Percentiles rank a stretch among this genome's conserved stretches.
Conservation (phyloP, 176 grass and related monocot genomes). For the Paspalum vaginatum region DNA sequence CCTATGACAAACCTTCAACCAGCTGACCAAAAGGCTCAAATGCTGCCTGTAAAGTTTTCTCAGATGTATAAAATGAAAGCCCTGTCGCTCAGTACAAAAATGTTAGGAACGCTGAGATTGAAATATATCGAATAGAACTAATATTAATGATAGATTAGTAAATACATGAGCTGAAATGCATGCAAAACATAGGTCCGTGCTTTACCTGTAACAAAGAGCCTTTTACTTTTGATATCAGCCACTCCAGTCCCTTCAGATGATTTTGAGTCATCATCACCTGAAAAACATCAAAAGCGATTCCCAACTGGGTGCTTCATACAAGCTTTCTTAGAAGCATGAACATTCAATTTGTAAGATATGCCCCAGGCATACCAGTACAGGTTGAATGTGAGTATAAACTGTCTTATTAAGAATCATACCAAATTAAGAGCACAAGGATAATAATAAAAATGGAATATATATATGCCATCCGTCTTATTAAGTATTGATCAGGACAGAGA, state of each 20-base stretch:
- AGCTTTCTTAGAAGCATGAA: not conserved
- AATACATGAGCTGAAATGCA: slow-evolving; percentile 18
- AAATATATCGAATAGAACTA: no score
- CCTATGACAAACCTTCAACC: slow-evolving; percentile 77
- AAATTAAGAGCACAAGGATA: not conserved
- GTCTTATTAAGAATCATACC: slow-evolving; percentile 11
- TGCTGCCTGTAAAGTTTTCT: slow-evolving; percentile 78
- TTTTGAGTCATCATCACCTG: slow-evolving; percentile 53
- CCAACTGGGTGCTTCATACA: not conserved
- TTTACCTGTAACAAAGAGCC: slow-evolving; percentile 94
- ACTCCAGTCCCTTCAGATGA: slow-evolving; percentile 54
- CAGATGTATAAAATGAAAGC: slow-evolving; percentile 92
- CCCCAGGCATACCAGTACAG: not conserved
- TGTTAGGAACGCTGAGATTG: slow-evolving; percentile 5
- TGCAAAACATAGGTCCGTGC: not conserved
- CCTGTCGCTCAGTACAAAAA: slow-evolving; percentile 46
- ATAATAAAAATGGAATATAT: not conserved
- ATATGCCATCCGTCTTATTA: not conserved
- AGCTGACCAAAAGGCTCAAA: slow-evolving; percentile 93
- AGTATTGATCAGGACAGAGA: slow-evolving; percentile 10
- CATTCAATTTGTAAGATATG: slow-evolving; percentile 1
- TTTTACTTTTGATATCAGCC: slow-evolving; percentile 73
- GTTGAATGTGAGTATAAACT: slow-evolving; percentile 7
- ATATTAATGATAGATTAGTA: slow-evolving; percentile 29
- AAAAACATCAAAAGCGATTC: slow-evolving; percentile 31